Evolutionary conservation across 805 yeast species (phyloP).

Genomic region (Clavispora phyllophila): DNA sequence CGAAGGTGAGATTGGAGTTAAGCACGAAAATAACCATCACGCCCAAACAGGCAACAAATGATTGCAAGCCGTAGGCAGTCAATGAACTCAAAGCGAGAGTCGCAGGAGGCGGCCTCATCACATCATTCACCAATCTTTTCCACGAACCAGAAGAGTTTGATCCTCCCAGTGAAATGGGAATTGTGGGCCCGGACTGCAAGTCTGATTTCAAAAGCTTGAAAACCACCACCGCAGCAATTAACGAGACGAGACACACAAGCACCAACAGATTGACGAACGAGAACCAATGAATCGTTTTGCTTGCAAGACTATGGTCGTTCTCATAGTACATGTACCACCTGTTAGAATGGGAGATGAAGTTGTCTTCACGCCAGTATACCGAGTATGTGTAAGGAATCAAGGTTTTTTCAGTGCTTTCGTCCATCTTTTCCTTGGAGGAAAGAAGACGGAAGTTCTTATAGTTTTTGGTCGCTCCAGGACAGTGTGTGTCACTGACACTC

Average conservation of each 20-base stretch:
- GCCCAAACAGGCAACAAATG: slow-evolving; percentile 58
- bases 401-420: slow-evolving; percentile 20
- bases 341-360: slow-evolving; percentile 54
- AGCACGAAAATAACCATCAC: slow-evolving; percentile 49
- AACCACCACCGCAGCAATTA: slow-evolving; percentile 61
- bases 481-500: slow-evolving; percentile 59
- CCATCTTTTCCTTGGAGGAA: slow-evolving; percentile 21
- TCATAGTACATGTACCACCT: slow-evolving; percentile 73
- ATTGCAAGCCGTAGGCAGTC: slow-evolving; percentile 72
- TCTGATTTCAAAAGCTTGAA: slow-evolving; percentile 51
- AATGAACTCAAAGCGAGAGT: slow-evolving; percentile 50
- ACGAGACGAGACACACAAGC: slow-evolving; percentile 54
- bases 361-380: slow-evolving; percentile 84
- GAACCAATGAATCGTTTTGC: slow-evolving; percentile 65
- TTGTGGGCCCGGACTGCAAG: slow-evolving; percentile 30
- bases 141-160: slow-evolving; percentile 26
- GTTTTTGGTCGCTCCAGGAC: slow-evolving; percentile 70
- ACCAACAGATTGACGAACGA: slow-evolving; percentile 69
- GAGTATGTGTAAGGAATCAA: slow-evolving; percentile 76
- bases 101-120: slow-evolving; percentile 46
- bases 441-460: slow-evolving; percentile 54
- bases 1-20: slow-evolving; percentile 24
- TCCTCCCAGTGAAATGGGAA: slow-evolving; percentile 12
- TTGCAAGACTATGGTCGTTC: slow-evolving; percentile 42
- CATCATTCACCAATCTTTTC: slow-evolving; percentile 52